Evolutionary conservation across 805 yeast genomes (phyloP).

Genomic region (Blastobotrys parvus): DNA sequence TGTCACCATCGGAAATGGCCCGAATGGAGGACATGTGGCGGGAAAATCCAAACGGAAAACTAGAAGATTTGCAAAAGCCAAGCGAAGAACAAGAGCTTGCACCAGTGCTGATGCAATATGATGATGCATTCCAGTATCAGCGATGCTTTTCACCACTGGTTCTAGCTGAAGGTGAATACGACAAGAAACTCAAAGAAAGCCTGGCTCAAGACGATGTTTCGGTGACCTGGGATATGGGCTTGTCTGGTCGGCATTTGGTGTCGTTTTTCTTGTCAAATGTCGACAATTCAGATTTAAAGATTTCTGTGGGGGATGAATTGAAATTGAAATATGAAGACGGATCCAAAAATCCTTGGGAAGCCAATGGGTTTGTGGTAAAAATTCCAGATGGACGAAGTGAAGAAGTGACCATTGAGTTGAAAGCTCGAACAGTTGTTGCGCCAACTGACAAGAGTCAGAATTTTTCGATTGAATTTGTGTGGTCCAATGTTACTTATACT

Average conservation of each 20-base stretch:
- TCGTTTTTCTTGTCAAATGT: constrained; percentile 53
- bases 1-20: constrained; percentile 56
- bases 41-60: constrained; percentile 57
- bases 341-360: constrained; percentile 60
- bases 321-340: constrained; percentile 48
- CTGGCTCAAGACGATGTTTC: constrained; percentile 66
- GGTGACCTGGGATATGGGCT: constrained; percentile 65
- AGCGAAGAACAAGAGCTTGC: constrained; percentile 47
- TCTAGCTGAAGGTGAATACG: constrained; percentile 73
- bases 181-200: constrained; percentile 60
- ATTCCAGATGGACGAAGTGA: constrained; percentile 61
- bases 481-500: constrained; percentile 78
- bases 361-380: constrained; percentile 60
- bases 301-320: constrained; percentile 82
- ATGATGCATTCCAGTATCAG: constrained; percentile 80
- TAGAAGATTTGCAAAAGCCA: constrained; percentile 52
- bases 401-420: constrained; percentile 64
- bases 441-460: constrained; percentile 55
- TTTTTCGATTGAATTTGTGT: constrained; percentile 78
- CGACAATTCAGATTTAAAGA: constrained; percentile 56
- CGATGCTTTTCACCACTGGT: constrained; percentile 77
- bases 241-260: constrained; percentile 58
- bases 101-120: constrained; percentile 69
- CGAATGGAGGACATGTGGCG: constrained; percentile 79
- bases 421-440: constrained; percentile 31